Conservation (phyloP, 305 asterid species). For the Fraxinus dipetala region DNA sequence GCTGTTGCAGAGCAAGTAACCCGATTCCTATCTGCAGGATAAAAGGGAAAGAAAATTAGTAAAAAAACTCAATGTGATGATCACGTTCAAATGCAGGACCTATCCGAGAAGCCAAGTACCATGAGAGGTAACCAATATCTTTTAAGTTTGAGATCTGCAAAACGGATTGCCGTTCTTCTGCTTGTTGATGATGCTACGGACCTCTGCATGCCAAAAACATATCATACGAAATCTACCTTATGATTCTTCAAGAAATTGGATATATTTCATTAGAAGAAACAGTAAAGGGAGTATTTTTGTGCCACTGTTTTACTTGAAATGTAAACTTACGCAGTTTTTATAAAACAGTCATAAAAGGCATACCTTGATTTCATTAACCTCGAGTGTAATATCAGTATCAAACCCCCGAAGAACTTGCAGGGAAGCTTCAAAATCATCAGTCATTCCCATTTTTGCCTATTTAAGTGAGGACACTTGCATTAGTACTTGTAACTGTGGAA, state of each 20-base stretch:
- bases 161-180: slow-evolving; percentile 68
- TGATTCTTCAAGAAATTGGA: slow-evolving; percentile 10
- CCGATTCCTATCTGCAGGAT: slow-evolving; percentile 74
- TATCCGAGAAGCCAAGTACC: slow-evolving; percentile 36
- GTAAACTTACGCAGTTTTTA: background rate
- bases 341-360: background rate
- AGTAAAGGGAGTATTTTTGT: background rate
- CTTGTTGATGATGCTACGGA: slow-evolving; percentile 68
- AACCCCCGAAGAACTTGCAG: slow-evolving; percentile 96
- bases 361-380: slow-evolving; percentile 93
- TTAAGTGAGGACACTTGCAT: slow-evolving; percentile 22
- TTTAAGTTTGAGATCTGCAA: slow-evolving; percentile 71
- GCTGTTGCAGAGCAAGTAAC: slow-evolving; percentile 73
- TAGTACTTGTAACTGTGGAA: slow-evolving; percentile 20
- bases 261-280: background rate
- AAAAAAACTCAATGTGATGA: slow-evolving; percentile 3
- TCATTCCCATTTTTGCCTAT: slow-evolving; percentile 97
- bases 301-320: background rate
- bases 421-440: slow-evolving; percentile 86
- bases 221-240: background rate
- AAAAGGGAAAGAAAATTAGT: slow-evolving; percentile 14
- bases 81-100: background rate
- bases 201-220: slow-evolving; percentile 43
- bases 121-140: slow-evolving; percentile 95
- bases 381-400: slow-evolving; percentile 76